Evolutionary conservation across 805 yeast genomes (phyloP).

Genomic region (Kodamaea hsintzibuensis): DNA sequence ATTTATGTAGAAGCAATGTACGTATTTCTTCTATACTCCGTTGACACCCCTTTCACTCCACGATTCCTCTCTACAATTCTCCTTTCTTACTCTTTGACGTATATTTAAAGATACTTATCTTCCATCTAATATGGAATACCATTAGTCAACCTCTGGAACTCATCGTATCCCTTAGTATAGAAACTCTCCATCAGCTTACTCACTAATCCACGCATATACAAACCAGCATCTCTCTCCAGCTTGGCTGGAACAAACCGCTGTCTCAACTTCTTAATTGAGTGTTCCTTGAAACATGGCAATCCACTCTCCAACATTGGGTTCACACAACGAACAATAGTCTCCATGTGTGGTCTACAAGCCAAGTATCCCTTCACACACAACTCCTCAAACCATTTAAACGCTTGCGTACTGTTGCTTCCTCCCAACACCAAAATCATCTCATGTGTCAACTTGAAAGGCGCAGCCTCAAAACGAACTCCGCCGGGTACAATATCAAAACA

Average conservation of each 20-base stretch:
- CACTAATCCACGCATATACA: constrained; percentile 71
- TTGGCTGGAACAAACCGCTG: constrained; percentile 79
- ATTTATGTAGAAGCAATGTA: too few species aligned
- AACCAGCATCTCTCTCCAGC: constrained; percentile 82
- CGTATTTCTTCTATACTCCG: too few species aligned
- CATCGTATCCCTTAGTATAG: constrained; percentile 94
- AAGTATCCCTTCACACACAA: constrained; percentile 90
- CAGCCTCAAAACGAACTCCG: constrained; percentile 97
- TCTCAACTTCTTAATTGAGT: constrained; percentile 76
- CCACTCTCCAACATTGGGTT: constrained; percentile 94
- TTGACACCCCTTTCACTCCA: too few species aligned
- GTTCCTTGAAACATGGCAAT: constrained; percentile 90
- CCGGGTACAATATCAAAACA: constrained; percentile 99
- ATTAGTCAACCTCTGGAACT: constrained; percentile 92
- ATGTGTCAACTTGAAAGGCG: constrained; percentile 92
- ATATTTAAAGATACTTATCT: background rate
- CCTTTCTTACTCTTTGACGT: too few species aligned
- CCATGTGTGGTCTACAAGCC: constrained; percentile 85
- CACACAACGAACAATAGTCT: constrained; percentile 80
- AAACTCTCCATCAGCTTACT: constrained; percentile 80
- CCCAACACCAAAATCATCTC: constrained; percentile 98
- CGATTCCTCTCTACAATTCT: too few species aligned
- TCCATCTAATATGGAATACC: constrained; percentile 82
- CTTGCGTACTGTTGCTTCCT: constrained; percentile 81
- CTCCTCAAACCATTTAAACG: constrained; percentile 92